Evolutionary conservation across 1,284 basidiomycete species (phyloP).

Genomic region (Apiotrichum siamense): DNA sequence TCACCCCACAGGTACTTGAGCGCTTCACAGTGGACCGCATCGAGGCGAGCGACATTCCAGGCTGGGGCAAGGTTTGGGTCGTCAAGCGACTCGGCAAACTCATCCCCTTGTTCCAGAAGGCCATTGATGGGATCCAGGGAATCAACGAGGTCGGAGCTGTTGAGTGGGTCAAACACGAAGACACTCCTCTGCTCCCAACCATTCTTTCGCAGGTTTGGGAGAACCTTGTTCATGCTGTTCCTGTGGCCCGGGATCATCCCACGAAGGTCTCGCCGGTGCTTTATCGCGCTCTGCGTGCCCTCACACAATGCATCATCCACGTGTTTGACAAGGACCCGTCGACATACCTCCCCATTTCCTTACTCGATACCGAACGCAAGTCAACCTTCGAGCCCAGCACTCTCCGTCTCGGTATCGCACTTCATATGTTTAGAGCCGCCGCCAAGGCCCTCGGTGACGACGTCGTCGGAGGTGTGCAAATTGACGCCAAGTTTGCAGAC

Average conservation of each 20-base stretch:
- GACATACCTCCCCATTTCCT: conserved; percentile 27
- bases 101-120: conserved; percentile 29
- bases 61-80: conserved; percentile 36
- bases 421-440: conserved; percentile 22
- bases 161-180: conserved; percentile 23
- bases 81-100: conserved; percentile 30
- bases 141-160: conserved; percentile 18
- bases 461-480: conserved; percentile 8
- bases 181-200: conserved; percentile 22
- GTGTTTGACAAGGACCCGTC: conserved; percentile 32
- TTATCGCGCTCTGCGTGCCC: conserved; percentile 14
- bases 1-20: not conserved
- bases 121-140: conserved; percentile 28
- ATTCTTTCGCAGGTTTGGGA: conserved; percentile 30
- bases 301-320: conserved; percentile 23
- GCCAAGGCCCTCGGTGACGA: conserved; percentile 21
- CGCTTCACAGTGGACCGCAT: conserved; percentile 20
- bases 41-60: conserved; percentile 28
- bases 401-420: conserved; percentile 20
- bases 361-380: conserved; percentile 19
- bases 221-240: conserved; percentile 33
- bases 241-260: no score
- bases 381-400: conserved; percentile 11
- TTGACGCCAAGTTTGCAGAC: not conserved
- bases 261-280: no score